Base-by-base conservation (phyloP, 768 basidiomycete genomes). In the Tricholoma bakamatsutake region DNA sequence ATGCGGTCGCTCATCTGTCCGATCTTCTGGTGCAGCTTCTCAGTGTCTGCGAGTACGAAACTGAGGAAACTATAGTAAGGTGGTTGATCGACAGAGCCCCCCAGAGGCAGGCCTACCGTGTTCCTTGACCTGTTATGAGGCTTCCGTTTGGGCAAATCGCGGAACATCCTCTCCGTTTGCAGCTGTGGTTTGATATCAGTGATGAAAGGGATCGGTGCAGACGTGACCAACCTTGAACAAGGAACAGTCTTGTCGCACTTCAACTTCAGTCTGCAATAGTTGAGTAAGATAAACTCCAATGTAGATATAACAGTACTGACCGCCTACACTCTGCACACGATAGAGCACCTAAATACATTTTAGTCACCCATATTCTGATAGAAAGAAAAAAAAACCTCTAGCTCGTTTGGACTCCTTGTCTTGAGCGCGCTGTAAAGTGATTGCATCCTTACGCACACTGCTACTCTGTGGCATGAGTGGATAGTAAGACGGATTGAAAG, bases 91-190 rank as follows among this genome's bases (percentile, higher is more conserved):
- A 5, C 31, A 34, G 8, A 50, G 30, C 21, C 21, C n/a, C 21
- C 21, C 21, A 9, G 28, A 52, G 2, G 47, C 37, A 56, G 40
- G 65, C 79, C 55, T 62, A 86, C 87, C 87, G 77, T 39, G 88
- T 90, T 17, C 88, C 88, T 64, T 90, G 85, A 4, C 88, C 88
- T 1, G 88, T 89, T 12, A 85, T 81, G 37, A 90, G 75, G 64
- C 84, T 86, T 30, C 86, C 87, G 61, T 88, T 88, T 3, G 87
- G 87, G 69, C 88, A 90, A 53, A 90, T 90, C 10, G 84, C 83
- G 5, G 84, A 80, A 62, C 88, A 90, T 28, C 88, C 88, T 61
- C 88, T 74, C 40, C 88, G 81, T 64, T 83, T 87, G 67, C 88
- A 85, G 51, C 78, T 79, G 56, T 31, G 33, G 45, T 37, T 18